Conservation (phyloP, 768 basidiomycete genomes). For the Suillus alpinus region DNA sequence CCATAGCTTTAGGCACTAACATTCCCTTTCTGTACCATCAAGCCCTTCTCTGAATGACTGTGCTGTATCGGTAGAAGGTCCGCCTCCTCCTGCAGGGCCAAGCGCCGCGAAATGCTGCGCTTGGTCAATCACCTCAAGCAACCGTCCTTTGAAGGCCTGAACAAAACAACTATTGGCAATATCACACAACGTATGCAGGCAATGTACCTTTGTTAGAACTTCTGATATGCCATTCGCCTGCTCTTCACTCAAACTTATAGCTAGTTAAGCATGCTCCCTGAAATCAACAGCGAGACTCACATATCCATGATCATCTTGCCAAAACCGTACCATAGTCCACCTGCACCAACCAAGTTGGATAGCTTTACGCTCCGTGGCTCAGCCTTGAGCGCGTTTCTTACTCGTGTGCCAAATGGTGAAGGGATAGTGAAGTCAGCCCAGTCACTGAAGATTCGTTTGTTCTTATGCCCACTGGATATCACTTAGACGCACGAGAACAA, state of each 20-base stretch:
- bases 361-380: conserved; percentile 84
- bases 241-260: conserved; percentile 67
- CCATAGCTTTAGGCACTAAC: conserved; percentile 45
- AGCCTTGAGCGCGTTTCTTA: conserved; percentile 85
- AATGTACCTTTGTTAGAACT: conserved; percentile 62
- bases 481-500: conserved; percentile 61
- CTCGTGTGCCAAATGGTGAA: conserved; percentile 67
- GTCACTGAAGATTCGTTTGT: conserved; percentile 46
- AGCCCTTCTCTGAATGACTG: conserved; percentile 87
- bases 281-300: conserved; percentile 38
- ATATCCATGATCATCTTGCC: conserved; percentile 84
- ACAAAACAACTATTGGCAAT: conserved; percentile 6
- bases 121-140: conserved; percentile 81
- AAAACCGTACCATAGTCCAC: conserved; percentile 90
- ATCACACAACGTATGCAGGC: conserved; percentile 8
- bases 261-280: background rate
- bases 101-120: conserved; percentile 83
- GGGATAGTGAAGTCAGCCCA: conserved; percentile 91
- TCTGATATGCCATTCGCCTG: conserved; percentile 71
- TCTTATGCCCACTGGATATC: background rate
- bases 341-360: conserved; percentile 79
- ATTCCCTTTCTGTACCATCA: conserved; percentile 87
- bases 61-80: conserved; percentile 54
- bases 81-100: conserved; percentile 54
- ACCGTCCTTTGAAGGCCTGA: conserved; percentile 74